Percentiles rank a stretch among this genome's conserved stretches.
phyloP scores from a whole-genome alignment of 2,329 filamentous ascomycete genomes.

The Nemania serpens region DNA sequence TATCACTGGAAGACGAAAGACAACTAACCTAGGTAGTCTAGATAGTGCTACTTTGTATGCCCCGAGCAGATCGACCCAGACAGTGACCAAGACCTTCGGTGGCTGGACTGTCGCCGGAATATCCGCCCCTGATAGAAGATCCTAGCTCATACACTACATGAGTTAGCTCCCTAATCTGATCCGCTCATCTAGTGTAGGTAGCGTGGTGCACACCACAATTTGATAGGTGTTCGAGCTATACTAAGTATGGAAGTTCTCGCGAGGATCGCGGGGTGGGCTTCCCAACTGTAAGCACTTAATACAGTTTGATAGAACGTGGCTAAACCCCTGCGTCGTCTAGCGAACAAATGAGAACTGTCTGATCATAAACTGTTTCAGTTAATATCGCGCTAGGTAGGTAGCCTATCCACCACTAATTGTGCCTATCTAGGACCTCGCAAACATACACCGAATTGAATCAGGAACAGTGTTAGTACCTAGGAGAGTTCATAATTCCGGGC shows the following conservation, averaged over 20 bases:
- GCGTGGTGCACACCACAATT: too few species aligned
- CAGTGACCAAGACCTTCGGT: slow-evolving; percentile 16
- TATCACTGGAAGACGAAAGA: slow-evolving; percentile 5
- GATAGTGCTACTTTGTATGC: too few species aligned
- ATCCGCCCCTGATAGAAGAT: slow-evolving; percentile 13
- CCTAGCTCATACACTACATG: slow-evolving; percentile 16
- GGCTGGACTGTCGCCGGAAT: neutral
- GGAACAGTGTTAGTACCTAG: too few species aligned
- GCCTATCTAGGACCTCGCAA: neutral
- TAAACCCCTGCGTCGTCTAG: slow-evolving; percentile 12
- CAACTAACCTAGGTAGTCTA: slow-evolving; percentile 19
- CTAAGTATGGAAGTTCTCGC: too few species aligned
- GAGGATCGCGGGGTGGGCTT: slow-evolving; percentile 11
- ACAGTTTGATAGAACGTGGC: slow-evolving; percentile 9
- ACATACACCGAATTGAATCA: neutral
- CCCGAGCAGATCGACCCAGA: too few species aligned
- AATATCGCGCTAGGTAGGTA: neutral
- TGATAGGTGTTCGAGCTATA: too few species aligned
- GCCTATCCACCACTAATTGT: neutral
- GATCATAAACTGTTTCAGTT: neutral
- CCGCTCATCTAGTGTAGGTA: neutral
- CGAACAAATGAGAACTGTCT: slow-evolving; percentile 3
- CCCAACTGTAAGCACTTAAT: slow-evolving; percentile 10
- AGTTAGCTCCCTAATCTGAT: slow-evolving; percentile 14
- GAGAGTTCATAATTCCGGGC: too few species aligned